Conservation (phyloP, 1,139 yeast species). For the Scheffersomyces lignicola region DNA sequence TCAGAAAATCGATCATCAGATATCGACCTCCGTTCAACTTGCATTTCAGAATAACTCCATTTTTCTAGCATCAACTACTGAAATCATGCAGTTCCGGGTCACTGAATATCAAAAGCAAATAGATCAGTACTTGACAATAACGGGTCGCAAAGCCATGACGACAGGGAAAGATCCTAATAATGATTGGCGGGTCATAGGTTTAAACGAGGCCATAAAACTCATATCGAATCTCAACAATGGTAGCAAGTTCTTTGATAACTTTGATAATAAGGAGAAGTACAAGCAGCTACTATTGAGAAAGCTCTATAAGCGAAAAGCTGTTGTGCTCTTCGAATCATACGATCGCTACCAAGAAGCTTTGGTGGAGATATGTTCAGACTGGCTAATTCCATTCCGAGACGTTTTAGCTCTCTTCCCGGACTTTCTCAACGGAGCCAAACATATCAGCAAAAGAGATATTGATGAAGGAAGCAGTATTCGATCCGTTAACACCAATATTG, state of each 20-base stretch:
- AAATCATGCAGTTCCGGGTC: conserved; percentile 32
- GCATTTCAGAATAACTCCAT: conserved; percentile 17
- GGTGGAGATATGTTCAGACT: conserved; percentile 43
- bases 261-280: conserved; percentile 19
- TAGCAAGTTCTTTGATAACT: conserved; percentile 22
- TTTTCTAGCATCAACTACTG: conserved; percentile 26
- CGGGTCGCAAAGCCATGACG: conserved; percentile 20
- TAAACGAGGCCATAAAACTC: conserved; percentile 37
- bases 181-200: conserved; percentile 33
- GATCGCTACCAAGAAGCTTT: conserved; percentile 41
- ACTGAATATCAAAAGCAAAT: conserved; percentile 41
- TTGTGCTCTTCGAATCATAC: conserved; percentile 34
- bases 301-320: conserved; percentile 32
- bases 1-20: conserved; percentile 40
- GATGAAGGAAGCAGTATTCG: conserved; percentile 9
- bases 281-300: conserved; percentile 35
- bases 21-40: conserved; percentile 22
- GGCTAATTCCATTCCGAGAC: conserved; percentile 40
- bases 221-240: conserved; percentile 25
- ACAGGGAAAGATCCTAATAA: conserved; percentile 26
- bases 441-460: conserved; percentile 7
- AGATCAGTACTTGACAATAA: conserved; percentile 32
- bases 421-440: conserved; percentile 31
- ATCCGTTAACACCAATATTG: conserved; percentile 24
- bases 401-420: conserved; percentile 41